These are phyloP conservation scores for Corchorus olitorius DNA, from an alignment of 345 rosid species.

Conservation along the genomic window DNA sequence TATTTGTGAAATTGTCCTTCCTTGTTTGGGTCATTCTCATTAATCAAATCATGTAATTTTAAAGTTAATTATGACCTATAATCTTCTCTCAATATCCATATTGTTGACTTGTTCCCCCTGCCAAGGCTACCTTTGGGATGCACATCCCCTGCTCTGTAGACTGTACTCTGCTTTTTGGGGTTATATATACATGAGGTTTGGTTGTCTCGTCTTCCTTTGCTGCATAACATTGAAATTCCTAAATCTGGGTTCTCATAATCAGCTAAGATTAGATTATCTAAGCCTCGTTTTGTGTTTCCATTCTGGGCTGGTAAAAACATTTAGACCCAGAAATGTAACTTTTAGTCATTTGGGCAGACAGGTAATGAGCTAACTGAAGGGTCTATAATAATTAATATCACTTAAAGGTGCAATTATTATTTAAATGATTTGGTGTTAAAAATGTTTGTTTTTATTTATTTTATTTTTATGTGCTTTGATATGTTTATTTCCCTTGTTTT, in stretches of 20 bases:
- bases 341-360: neutral
- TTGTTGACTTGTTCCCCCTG: neutral
- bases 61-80: neutral
- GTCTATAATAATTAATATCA: neutral
- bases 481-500: neutral
- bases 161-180: neutral
- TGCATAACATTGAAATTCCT: neutral
- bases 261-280: neutral
- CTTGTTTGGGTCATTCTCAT: neutral
- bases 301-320: neutral
- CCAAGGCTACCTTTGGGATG: neutral
- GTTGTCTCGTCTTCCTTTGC: neutral
- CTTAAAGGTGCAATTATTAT: neutral
- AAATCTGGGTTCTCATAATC: neutral
- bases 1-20: neutral
- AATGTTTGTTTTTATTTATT: neutral
- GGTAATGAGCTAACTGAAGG: neutral
- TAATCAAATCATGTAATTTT: neutral
- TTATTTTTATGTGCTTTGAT: neutral
- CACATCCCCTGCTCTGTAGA: neutral
- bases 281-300: neutral
- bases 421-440: slow-evolving; percentile 12
- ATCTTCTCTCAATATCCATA: neutral
- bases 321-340: neutral
- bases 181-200: neutral